phyloP scores from a whole-genome alignment of 2,329 filamentous ascomycete species.

The Paraphaeosphaeria sporulosa region DNA sequence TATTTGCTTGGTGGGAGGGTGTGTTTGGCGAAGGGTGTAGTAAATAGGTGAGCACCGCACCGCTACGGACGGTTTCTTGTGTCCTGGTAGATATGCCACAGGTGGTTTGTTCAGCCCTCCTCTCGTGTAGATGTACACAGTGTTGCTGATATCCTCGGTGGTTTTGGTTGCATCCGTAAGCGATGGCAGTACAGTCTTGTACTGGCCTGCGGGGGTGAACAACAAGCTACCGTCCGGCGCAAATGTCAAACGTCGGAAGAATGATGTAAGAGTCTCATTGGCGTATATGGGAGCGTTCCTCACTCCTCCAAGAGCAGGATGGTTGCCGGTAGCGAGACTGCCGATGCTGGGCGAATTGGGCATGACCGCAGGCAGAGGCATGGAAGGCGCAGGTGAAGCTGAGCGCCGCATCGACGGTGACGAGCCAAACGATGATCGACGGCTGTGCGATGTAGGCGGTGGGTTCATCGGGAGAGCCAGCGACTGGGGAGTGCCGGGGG shows the following conservation, averaged over 20 bases:
- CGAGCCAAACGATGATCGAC: constrained; percentile 89
- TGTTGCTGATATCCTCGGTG: constrained; percentile 89
- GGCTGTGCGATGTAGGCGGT: constrained; percentile 87
- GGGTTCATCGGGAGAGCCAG: constrained; percentile 95
- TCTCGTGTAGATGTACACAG: constrained; percentile 96
- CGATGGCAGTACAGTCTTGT: constrained; percentile 78
- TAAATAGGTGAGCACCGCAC: constrained; percentile 92
- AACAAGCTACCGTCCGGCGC: constrained; percentile 93
- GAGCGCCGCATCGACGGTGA: constrained; percentile 82
- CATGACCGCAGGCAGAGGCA: constrained; percentile 95
- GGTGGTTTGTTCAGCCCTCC: constrained; percentile 97
- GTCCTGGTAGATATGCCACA: constrained; percentile 91
- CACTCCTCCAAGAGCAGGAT: constrained; percentile 48
- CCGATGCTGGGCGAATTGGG: constrained; percentile 87
- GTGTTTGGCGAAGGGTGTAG: constrained; percentile 76
- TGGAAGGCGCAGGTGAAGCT: constrained; percentile 88
- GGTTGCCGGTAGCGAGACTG: constrained; percentile 56
- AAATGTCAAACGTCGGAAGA: constrained; percentile 93
- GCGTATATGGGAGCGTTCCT: constrained; percentile 92
- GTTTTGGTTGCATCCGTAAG: constrained; percentile 74
- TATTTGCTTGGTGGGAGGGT: constrained; percentile 81
- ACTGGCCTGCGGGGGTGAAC: constrained; percentile 94
- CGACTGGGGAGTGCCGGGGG: constrained; percentile 91
- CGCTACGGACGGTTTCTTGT: constrained; percentile 97
- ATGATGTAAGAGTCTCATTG: constrained; percentile 95